phyloP scores from a whole-genome alignment of 192 early-diverging fungal species.

The Piromyces finnis region DNA sequence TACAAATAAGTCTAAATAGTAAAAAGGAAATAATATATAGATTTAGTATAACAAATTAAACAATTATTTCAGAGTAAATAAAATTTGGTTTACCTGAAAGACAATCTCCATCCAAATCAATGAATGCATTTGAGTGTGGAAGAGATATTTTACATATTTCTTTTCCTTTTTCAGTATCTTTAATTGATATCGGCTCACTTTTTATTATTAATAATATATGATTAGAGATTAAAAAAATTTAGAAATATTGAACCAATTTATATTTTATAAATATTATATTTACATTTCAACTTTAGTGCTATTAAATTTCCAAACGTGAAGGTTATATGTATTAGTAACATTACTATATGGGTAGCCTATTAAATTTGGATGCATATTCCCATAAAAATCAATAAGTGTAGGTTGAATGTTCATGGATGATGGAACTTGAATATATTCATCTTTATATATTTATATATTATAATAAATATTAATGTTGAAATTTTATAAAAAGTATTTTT shows the following conservation, averaged over 20 bases:
- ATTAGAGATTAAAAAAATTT: too few relatives aligned
- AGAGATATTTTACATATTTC: background rate
- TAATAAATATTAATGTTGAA: too few relatives aligned
- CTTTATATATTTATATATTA: background rate
- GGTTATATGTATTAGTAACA: background rate
- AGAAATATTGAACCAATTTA: too few relatives aligned
- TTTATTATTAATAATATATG: background rate
- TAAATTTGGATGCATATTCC: conserved; percentile 39
- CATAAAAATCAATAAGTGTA: conserved; percentile 36
- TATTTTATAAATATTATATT: too few relatives aligned
- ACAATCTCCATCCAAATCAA: background rate
- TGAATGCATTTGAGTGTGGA: background rate
- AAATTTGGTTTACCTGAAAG: background rate
- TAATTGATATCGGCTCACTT: background rate
- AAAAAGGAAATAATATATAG: too few relatives aligned
- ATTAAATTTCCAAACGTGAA: background rate
- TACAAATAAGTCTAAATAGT: background rate
- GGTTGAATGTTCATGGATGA: conserved; percentile 19
- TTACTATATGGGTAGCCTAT: conserved; percentile 30
- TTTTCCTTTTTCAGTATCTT: background rate
- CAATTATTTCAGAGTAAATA: too few relatives aligned
- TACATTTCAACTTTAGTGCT: background rate
- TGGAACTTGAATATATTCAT: background rate
- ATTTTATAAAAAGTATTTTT: too few relatives aligned
- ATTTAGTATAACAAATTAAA: too few relatives aligned